Conservation (phyloP, 2,329 filamentous ascomycete genomes). For the Diaporthe citrichinensis region DNA sequence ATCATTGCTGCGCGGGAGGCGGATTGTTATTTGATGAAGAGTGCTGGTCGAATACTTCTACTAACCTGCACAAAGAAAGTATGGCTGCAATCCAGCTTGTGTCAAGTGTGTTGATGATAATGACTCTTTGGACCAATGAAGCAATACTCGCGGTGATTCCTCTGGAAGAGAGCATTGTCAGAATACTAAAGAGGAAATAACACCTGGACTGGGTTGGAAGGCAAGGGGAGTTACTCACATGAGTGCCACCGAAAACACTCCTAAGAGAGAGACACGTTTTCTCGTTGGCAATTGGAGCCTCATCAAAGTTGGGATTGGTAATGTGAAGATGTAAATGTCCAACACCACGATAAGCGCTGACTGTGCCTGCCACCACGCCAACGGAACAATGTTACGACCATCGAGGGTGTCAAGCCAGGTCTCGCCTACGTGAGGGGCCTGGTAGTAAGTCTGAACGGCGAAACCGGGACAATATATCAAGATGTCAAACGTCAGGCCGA, state of each 20-base stretch:
- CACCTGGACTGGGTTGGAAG: not conserved
- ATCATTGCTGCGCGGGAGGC: too few relatives aligned
- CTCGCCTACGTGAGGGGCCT: not conserved
- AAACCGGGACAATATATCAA: not conserved
- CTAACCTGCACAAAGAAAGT: not conserved
- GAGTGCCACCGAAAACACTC: not conserved
- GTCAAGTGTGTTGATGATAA: not conserved
- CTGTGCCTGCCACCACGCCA: not conserved
- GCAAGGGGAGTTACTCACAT: not conserved
- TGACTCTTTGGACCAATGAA: not conserved
- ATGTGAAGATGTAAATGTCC: not conserved
- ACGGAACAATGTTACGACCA: not conserved
- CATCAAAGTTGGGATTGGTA: not conserved
- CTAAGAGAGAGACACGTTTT: not conserved
- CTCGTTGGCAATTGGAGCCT: not conserved
- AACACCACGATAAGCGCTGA: not conserved
- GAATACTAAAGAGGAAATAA: not conserved
- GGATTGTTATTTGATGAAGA: too few relatives aligned
- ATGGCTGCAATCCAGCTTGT: not conserved
- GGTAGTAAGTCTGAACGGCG: not conserved
- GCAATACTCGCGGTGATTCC: not conserved
- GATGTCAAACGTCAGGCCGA: not conserved
- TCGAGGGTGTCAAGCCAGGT: not conserved
- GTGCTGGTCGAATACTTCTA: too few relatives aligned
- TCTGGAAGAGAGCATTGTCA: not conserved